Base-by-base conservation (phyloP, 2,329 filamentous ascomycete species). In the Microsporum canis region DNA sequence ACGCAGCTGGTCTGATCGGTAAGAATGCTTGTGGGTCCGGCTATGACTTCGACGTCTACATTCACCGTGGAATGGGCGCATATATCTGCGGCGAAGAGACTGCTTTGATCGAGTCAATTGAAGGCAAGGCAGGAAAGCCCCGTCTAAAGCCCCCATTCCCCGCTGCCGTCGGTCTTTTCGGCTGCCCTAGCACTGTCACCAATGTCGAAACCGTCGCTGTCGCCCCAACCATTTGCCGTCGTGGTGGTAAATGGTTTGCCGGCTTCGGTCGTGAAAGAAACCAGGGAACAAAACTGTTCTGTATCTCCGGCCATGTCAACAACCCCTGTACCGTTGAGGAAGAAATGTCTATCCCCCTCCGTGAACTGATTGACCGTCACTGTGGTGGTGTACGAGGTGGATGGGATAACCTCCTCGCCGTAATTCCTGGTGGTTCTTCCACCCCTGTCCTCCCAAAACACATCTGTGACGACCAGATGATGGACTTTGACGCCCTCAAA, bases 11-110 rank as follows among this genome's bases (percentile, higher is more conserved):
- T 56, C 80, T 96, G 65, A 95, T 99, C 71, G 94, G 94, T 74
- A 96, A 96, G 85, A 97, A 99, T 76, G 94, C 94, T 66, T 99
- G 94, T 78, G 89, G 87, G 61, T 91, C 89, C 65, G 94, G 94
- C 67, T 99, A 96, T 79, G 92, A 97, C 78, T 99, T 96, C 73
- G 94, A 99, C 72, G 88, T 99, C 70, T 97, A 88, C 78, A 79
- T 99, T 68, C 94, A 99, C 83, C 90, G 94, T 65, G 94, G 94
- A 72, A 95, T 89, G 79, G 94, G 94, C 72, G 94, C 94, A 65
- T 99, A 99, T 77, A 89, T 99, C 65, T 99, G 94, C 71, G 94
- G 94, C 69, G 94, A 99, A 78, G 94, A 99, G 79, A 99, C 94
- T 3, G 96, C 92, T 10, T 81, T 99, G 65, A 99, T 99, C 71